Base-by-base conservation (phyloP, 805 yeast species). In the Zygotorulaspora sp. region DNA sequence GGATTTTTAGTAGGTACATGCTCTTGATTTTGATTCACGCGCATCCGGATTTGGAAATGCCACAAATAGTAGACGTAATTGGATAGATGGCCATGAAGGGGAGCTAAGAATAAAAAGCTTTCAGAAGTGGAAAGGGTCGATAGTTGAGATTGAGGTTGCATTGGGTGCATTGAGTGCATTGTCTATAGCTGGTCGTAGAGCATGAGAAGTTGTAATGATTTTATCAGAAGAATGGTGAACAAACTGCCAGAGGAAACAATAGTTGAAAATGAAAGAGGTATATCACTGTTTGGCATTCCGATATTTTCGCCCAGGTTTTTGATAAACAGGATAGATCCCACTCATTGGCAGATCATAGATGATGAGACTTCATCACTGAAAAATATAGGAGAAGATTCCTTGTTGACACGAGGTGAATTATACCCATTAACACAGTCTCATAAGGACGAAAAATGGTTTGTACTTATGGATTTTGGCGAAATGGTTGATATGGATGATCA, bases 401-500 rank as follows among this genome's bases (percentile, higher is more conserved):
- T 44, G 22, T 41, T 26, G n/a, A 39, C 49, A 8, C 42, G 53
- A 2, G 47, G 47, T 5, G 43, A 49, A 10, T 14, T 53, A 12
- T 55, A 50, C 22, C 58, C 59, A 1, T 24, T 53, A 22, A 42
- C 41, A 6, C 34, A 34, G 14, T 27, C 13, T 10, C 26, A 31
- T 6, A 30, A 25, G 11, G 34, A 26, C 12, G 42, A 39, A 15
- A 65, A 69, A 38, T 84, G 94, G 94, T 80, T 77, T 49, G 80
- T 82, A 2, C 68, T 80, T 41, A 80, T 85, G 90, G 58, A 66
- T 33, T 60, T 62, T 28, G 42, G 45, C 15, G 53, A 43, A 5
- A 54, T 63, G 4, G 61, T 63, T 27, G 87, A 83, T 52, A 82
- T 77, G 14, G 95, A 84, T 57, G 89, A 83, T 50, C 83, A 80